A percentile compares a stretch with the other conserved stretches of the same genome.
phyloP scores from a whole-genome alignment of 495 filamentous ascomycete species.

The Cetradonia linearis region DNA sequence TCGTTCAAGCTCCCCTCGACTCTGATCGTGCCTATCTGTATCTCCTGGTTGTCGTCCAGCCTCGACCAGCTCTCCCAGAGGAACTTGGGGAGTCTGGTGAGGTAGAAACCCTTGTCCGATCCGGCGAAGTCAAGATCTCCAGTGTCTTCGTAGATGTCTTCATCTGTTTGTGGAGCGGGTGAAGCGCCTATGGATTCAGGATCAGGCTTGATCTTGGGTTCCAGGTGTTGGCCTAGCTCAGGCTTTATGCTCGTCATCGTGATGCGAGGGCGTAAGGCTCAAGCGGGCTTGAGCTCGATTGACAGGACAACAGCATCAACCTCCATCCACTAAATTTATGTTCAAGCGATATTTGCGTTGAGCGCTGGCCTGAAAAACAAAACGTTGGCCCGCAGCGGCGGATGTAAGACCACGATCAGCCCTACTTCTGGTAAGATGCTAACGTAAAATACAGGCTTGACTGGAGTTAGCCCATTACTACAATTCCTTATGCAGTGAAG shows the following conservation, averaged over 20 bases:
- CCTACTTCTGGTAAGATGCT: neutral
- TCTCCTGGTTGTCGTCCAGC: constrained; percentile 49
- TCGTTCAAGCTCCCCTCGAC: constrained; percentile 47
- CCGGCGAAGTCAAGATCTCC: constrained; percentile 71
- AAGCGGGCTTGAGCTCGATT: neutral
- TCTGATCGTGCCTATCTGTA: constrained; percentile 68
- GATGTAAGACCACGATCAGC: neutral
- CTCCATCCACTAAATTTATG: neutral
- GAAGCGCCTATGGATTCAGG: constrained; percentile 48
- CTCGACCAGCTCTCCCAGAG: constrained; percentile 62
- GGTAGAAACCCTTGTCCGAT: constrained; percentile 49
- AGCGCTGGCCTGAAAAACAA: neutral
- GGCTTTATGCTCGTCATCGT: constrained; percentile 22
- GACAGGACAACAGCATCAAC: neutral
- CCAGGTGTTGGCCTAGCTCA: constrained; percentile 14
- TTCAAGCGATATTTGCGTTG: neutral
- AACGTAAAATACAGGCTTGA: neutral
- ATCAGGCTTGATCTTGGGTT: constrained; percentile 52
- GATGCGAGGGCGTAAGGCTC: neutral
- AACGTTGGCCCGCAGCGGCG: neutral
- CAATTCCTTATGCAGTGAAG: no score
- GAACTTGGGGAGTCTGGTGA: constrained; percentile 66
- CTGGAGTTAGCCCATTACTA: no score
- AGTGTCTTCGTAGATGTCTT: constrained; percentile 78
- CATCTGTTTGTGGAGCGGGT: constrained; percentile 53